phyloP scores from a whole-genome alignment of 371 early-diverging fungal genomes.

The Lichtheimia ramosa region DNA sequence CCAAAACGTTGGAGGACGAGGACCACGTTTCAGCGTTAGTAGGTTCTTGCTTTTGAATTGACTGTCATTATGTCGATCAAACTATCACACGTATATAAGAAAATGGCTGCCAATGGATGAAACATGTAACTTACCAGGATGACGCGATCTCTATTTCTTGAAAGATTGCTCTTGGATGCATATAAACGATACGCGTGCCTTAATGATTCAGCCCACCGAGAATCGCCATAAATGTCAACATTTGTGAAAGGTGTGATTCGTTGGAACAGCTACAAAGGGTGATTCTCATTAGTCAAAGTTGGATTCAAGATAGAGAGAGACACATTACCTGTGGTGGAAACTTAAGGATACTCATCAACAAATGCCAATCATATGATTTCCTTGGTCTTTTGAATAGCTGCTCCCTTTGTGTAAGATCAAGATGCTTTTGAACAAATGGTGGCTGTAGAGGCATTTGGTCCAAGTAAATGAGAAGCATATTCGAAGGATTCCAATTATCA shows the following conservation, averaged over 20 bases:
- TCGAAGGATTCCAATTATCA: not conserved
- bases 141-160: not conserved
- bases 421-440: not conserved
- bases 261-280: not conserved
- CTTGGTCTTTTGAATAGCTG: not conserved
- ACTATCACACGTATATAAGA: constrained; percentile 7
- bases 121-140: constrained; percentile 9
- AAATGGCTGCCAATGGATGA: not conserved
- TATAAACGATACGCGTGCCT: constrained; percentile 3
- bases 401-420: not conserved
- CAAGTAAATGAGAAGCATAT: constrained; percentile 2
- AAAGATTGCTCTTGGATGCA: not conserved
- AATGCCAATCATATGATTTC: constrained; percentile 2
- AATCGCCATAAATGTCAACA: constrained; percentile 8
- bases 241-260: not conserved
- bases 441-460: constrained; percentile 4
- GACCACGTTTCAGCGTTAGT: not conserved
- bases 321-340: constrained; percentile 7
- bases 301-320: not conserved
- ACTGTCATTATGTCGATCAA: constrained; percentile 13
- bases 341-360: not conserved
- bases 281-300: not conserved
- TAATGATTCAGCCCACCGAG: constrained; percentile 6
- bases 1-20: not conserved
- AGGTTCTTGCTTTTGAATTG: constrained; percentile 2